phyloP scores from a whole-genome alignment of 2,329 filamentous ascomycete genomes.

The Calonectria hongkongensis region DNA sequence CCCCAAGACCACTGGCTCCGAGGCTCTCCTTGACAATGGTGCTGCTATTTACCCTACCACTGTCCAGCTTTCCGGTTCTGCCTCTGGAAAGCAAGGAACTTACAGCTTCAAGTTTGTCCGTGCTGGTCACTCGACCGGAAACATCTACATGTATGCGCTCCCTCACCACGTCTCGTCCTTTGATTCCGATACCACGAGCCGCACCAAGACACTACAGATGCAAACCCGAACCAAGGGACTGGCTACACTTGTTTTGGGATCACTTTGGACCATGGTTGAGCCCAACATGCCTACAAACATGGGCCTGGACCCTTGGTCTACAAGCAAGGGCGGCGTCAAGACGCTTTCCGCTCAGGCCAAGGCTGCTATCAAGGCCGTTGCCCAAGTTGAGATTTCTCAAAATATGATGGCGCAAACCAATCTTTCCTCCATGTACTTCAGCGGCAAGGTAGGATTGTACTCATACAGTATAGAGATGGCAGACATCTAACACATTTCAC shows the following conservation, averaged over 20 bases:
- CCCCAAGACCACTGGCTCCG: slow-evolving; percentile 72
- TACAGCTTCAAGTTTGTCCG: slow-evolving; percentile 87
- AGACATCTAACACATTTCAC: slow-evolving; percentile 34
- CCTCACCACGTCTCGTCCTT: slow-evolving; percentile 91
- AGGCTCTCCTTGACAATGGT: slow-evolving; percentile 83
- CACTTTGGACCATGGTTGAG: slow-evolving; percentile 87
- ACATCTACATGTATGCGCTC: slow-evolving; percentile 88
- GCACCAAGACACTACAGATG: slow-evolving; percentile 75
- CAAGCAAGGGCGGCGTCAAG: slow-evolving; percentile 68
- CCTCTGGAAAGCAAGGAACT: slow-evolving; percentile 75
- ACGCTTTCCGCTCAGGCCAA: slow-evolving; percentile 73
- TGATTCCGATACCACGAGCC: slow-evolving; percentile 71
- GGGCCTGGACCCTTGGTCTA: slow-evolving; percentile 86
- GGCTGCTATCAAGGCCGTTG: slow-evolving; percentile 75
- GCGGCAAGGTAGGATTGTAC: slow-evolving; percentile 79
- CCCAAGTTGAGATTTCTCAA: slow-evolving; percentile 84
- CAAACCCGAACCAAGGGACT: slow-evolving; percentile 90
- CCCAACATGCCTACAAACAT: slow-evolving; percentile 82
- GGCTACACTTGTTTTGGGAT: slow-evolving; percentile 82
- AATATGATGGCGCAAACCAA: slow-evolving; percentile 84
- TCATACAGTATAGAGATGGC: too few species aligned
- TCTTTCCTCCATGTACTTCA: slow-evolving; percentile 92
- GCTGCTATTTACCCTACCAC: slow-evolving; percentile 84
- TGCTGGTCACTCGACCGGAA: slow-evolving; percentile 75
- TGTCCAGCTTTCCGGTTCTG: slow-evolving; percentile 78